Evolutionary conservation across 805 yeast genomes (phyloP).

Genomic region (Brettanomyces sp.): DNA sequence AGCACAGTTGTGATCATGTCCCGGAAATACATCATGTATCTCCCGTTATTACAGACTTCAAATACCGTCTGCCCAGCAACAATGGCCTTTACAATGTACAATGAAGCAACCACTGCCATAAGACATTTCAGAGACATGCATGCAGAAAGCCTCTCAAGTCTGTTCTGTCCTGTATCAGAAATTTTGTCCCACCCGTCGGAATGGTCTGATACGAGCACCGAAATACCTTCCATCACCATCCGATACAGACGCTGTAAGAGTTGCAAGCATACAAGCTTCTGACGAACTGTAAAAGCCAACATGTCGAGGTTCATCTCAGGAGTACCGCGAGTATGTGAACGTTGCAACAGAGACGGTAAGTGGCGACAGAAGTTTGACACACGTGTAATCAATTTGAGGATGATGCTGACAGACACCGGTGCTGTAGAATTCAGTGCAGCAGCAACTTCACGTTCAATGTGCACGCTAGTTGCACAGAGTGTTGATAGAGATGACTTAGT

Average conservation of each 20-base stretch:
- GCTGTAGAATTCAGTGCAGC: not conserved
- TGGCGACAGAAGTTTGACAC: not conserved
- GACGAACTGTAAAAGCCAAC: not conserved
- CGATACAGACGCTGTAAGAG: not conserved
- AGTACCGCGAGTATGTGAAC: not conserved
- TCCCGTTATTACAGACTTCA: not conserved
- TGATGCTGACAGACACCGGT: not conserved
- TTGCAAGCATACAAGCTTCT: not conserved
- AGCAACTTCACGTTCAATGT: not conserved
- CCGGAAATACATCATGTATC: conserved; percentile 1
- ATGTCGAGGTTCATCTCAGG: not conserved
- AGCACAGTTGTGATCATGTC: not conserved
- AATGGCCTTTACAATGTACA: conserved; percentile 5
- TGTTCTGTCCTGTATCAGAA: not conserved
- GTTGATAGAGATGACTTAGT: not conserved
- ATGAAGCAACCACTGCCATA: conserved; percentile 1
- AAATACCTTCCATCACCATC: not conserved
- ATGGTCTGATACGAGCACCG: not conserved
- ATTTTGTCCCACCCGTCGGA: not conserved
- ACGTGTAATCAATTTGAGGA: not conserved
- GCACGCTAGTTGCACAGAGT: not conserved
- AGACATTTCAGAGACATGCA: not conserved
- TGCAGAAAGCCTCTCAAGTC: not conserved
- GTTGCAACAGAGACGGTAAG: not conserved
- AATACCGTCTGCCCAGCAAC: not conserved